Percentiles rank a stretch among this genome's conserved stretches.
Evolutionary conservation across 495 filamentous ascomycete species (phyloP).

Genomic region (Podospora tetraspora): DNA sequence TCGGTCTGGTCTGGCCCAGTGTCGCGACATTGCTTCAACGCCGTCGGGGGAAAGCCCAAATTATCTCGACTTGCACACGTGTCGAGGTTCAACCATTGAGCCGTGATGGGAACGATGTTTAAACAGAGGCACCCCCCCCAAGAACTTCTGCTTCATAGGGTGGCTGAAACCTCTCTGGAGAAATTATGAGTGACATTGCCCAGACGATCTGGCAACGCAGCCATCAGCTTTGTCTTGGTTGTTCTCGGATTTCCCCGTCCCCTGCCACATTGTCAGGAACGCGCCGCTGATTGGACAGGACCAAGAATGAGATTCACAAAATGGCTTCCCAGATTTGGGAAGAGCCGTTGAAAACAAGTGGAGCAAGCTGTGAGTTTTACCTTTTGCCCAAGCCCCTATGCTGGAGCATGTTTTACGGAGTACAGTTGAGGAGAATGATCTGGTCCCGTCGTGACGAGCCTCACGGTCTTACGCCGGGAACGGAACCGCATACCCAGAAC

Average conservation of each 20-base stretch:
- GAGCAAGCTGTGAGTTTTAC: no score
- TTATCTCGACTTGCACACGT: background rate
- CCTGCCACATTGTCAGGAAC: background rate
- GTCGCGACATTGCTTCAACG: background rate
- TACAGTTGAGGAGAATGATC: no score
- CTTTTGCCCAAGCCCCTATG: no score
- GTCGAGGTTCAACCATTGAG: background rate
- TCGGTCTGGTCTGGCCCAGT: background rate
- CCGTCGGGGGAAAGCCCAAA: background rate
- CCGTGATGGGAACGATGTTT: background rate
- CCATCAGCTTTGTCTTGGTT: background rate
- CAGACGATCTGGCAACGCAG: conserved; percentile 2
- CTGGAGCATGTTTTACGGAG: no score
- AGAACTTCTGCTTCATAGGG: conserved; percentile 3
- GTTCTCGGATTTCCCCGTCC: background rate
- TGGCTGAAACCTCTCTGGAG: conserved; percentile 23
- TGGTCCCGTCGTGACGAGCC: no score
- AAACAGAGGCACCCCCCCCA: background rate
- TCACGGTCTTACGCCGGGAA: no score
- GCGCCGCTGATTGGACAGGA: conserved; percentile 3
- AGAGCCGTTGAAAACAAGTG: background rate
- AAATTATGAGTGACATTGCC: conserved; percentile 25
- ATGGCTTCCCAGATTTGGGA: background rate
- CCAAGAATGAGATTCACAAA: background rate
- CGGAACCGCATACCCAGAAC: no score